Conservation (phyloP, 140 eudicot species). For the Ambrosia hybrid region DNA sequence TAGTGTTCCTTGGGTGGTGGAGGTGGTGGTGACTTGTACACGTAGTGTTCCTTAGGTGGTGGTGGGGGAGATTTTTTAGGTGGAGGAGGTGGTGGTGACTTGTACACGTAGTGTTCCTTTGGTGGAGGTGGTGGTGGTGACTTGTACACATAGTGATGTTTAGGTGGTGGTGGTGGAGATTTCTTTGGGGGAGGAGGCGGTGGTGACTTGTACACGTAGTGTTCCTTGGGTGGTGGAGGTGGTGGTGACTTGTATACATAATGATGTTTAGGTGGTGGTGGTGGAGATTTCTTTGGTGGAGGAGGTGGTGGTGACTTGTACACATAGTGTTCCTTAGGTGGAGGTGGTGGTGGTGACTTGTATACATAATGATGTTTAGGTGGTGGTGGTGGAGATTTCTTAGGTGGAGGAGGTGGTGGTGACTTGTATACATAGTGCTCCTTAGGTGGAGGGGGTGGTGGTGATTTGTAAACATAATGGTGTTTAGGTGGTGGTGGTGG, state of each 20-base stretch:
- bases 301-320: conserved; percentile 9
- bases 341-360: conserved; percentile 10
- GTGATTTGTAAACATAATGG: conserved; percentile 6
- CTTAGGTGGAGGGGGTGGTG: background rate
- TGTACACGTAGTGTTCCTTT: background rate
- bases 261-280: conserved; percentile 4
- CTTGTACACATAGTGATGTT: conserved; percentile 2
- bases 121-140: conserved; percentile 9
- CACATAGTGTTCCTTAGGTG: background rate
- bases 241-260: conserved; percentile 10
- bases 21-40: conserved; percentile 7
- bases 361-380: background rate
- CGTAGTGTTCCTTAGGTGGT: conserved; percentile 1
- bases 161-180: conserved; percentile 8
- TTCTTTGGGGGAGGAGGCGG: background rate
- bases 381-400: background rate
- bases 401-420: conserved; percentile 1
- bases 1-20: conserved; percentile 3
- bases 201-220: background rate
- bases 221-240: background rate
- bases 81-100: conserved; percentile 9
- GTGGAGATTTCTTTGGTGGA: too few species aligned
- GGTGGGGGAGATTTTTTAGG: background rate
- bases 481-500: conserved; percentile 11
- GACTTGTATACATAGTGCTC: background rate